phyloP scores from a whole-genome alignment of 257 asterid species.

The Asclepias syriaca region DNA sequence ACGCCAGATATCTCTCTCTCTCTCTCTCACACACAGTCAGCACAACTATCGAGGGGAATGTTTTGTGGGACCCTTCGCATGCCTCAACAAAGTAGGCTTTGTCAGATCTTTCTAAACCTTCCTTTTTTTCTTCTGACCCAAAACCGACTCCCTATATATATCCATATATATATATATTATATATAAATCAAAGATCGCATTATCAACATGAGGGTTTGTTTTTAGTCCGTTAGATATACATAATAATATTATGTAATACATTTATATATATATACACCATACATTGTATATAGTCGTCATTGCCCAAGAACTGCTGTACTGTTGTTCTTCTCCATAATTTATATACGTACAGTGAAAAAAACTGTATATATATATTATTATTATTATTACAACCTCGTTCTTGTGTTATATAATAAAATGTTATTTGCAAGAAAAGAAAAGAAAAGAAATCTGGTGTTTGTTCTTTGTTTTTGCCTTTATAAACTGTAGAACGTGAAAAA shows the following conservation, averaged over 20 bases:
- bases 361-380: too few relatives aligned
- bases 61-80: conserved; percentile 40
- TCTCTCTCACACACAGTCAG: not conserved
- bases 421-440: conserved; percentile 13
- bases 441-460: not conserved
- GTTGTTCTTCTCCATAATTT: too few relatives aligned
- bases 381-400: not conserved
- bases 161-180: too few relatives aligned
- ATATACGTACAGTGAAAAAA: too few relatives aligned
- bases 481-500: not conserved
- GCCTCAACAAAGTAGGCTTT: conserved; percentile 22
- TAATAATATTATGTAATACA: too few relatives aligned
- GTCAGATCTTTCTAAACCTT: conserved; percentile 28
- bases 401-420: not conserved
- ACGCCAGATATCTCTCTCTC: not conserved
- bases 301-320: too few relatives aligned
- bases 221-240: too few relatives aligned
- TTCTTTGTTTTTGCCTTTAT: conserved; percentile 7
- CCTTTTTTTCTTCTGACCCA: not conserved
- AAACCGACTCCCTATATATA: too few relatives aligned
- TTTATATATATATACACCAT: too few relatives aligned
- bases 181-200: too few relatives aligned
- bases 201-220: too few relatives aligned
- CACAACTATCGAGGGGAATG: conserved; percentile 48
- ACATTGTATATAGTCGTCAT: too few relatives aligned